phyloP scores from a whole-genome alignment of 208 protist genomes.

The Acanthamoeba castellanii region DNA sequence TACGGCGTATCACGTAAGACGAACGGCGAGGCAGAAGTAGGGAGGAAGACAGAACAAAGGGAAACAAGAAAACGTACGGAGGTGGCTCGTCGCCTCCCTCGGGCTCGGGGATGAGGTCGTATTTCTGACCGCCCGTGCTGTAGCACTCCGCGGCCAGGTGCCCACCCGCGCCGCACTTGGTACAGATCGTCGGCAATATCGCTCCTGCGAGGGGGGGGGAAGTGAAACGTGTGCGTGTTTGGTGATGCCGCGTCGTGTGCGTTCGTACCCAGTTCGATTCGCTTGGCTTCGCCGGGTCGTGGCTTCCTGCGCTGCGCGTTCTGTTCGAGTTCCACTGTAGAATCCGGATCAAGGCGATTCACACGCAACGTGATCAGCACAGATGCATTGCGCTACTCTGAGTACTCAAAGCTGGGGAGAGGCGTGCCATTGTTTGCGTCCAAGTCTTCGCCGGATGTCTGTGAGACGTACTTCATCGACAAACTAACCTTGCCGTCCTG shows the following conservation, averaged over 20 bases:
- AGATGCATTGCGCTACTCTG: background rate
- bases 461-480: slow-evolving; percentile 73
- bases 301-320: slow-evolving; percentile 51
- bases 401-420: background rate
- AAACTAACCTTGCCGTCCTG: slow-evolving; percentile 62
- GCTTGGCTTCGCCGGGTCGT: slow-evolving; percentile 11
- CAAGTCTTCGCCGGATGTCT: slow-evolving; percentile 60
- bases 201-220: background rate
- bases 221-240: background rate
- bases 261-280: slow-evolving; percentile 32
- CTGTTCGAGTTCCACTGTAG: slow-evolving; percentile 64
- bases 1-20: background rate
- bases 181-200: slow-evolving; percentile 69
- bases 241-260: background rate
- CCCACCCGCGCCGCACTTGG: slow-evolving; percentile 59
- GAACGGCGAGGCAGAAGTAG: too few relatives aligned
- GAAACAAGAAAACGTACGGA: background rate
- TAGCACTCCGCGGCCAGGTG: slow-evolving; percentile 73
- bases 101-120: slow-evolving; percentile 74
- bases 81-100: slow-evolving; percentile 64
- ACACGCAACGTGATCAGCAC: background rate
- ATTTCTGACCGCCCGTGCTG: slow-evolving; percentile 63
- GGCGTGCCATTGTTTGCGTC: slow-evolving; percentile 68
- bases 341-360: background rate
- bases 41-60: background rate